Base-by-base conservation (phyloP, 2,329 filamentous ascomycete genomes). In the Colletotrichum tabaci region DNA sequence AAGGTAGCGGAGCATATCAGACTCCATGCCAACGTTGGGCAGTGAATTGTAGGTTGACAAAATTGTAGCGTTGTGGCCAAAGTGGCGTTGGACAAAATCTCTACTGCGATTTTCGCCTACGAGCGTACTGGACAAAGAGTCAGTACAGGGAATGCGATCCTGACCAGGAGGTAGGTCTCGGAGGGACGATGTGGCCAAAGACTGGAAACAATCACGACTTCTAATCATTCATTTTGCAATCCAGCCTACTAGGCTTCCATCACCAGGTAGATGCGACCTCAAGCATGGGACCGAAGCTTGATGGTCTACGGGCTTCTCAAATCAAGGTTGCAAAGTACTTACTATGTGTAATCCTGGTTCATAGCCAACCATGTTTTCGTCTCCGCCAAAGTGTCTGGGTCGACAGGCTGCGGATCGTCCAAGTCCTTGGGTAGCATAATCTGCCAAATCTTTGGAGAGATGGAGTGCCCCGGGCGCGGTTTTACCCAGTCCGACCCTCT, bases 1-100 rank as follows among this genome's bases (percentile, higher is more conserved):
- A 4, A 79, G 75, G 62, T 79, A 79, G 4, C 78, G 77, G 1
- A 79, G 73, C 13, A 80, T 58, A 42, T 80, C 76, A 12, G 79
- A 80, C 60, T 77, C 79, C 64, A 80, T 75, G 23, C 77, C 80
- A 8, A 76, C 76, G 62, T 77, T 79, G 6, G 70, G 72, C 46
- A 79, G 67, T 6, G 64, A 56, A 9, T 73, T 38, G 71, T 76
- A 81, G 0, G 74, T 70, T 2, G 74, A 60, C 10, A 73, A 13
- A 7, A 80, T 71, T 4, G 64, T 35, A 12, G 76, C 49, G 66
- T 73, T 23, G 38, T 26, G 3, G 26, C 26, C 4, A 26, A 64
- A 61, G 21, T 61, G 23, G 23, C 57, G 57, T 15, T 70, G 55
- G 18, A 81, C 71, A 47, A 80, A 79, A 21, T 75, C 69, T 23